These are phyloP conservation scores for Cornus florida DNA, from an alignment of 148 eudicot genomes.

Conservation along the genomic window DNA sequence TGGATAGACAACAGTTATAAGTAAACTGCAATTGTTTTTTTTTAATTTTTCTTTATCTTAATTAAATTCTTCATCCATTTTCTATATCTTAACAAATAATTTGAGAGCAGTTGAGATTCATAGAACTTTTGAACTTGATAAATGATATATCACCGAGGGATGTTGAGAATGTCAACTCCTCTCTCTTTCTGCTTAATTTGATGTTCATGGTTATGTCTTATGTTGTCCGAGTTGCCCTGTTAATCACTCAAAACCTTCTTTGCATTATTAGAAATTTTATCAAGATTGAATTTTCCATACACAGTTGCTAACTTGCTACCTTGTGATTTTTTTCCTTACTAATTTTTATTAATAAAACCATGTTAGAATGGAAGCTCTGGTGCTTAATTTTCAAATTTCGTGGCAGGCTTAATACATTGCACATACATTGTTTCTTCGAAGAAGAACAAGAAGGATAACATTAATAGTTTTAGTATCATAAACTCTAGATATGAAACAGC, in stretches of 20 bases:
- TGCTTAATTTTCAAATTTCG: background rate
- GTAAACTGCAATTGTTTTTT: background rate
- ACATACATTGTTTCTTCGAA: background rate
- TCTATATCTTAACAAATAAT: background rate
- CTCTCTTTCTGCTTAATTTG: background rate
- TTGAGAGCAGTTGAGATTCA: background rate
- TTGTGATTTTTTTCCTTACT: background rate
- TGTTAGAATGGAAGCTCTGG: background rate
- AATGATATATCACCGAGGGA: background rate
- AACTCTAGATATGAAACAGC: background rate
- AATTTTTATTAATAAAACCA: no score
- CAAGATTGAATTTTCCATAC: background rate
- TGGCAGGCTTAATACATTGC: background rate
- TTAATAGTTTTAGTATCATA: background rate
- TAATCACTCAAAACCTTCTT: slow-evolving; percentile 1
- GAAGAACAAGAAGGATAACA: background rate
- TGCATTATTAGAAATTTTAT: background rate
- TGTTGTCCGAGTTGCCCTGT: background rate
- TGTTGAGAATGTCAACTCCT: background rate
- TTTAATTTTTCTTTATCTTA: background rate
- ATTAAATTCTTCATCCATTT: no score
- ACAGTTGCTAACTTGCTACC: background rate
- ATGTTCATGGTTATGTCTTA: background rate
- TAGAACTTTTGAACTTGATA: background rate
- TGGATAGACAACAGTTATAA: no score